Evolutionary conservation across 139 green algal species (phyloP).

Genomic region (Spirogloea muscicola): DNA sequence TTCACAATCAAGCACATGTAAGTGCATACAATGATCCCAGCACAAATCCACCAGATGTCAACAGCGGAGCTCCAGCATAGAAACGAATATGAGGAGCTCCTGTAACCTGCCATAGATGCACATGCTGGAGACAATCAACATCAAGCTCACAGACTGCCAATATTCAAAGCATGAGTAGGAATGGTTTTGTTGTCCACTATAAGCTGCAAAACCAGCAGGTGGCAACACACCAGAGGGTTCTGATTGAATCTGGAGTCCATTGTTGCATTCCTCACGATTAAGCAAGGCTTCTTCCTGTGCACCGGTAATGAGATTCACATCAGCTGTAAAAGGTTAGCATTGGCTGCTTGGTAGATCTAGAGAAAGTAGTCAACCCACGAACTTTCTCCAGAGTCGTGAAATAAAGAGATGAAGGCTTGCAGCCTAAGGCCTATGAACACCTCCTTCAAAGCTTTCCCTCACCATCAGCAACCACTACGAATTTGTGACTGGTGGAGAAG

Average conservation of each 20-base stretch:
- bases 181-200: not conserved
- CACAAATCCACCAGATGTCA: conserved; percentile 63
- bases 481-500: not conserved
- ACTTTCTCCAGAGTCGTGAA: not conserved
- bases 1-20: not conserved
- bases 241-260: conserved; percentile 59
- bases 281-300: conserved; percentile 16
- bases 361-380: not conserved
- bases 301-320: not conserved
- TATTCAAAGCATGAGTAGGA: not conserved
- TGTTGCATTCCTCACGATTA: conserved; percentile 13
- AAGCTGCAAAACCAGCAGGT: not conserved
- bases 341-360: not conserved
- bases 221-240: conserved; percentile 61
- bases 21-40: conserved; percentile 65
- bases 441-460: not conserved
- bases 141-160: not conserved
- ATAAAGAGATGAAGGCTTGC: not conserved
- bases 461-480: not conserved
- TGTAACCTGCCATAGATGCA: conserved; percentile 47
- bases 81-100: conserved; percentile 71
- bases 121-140: not conserved
- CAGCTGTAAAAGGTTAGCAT: not conserved
- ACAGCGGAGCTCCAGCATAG: conserved; percentile 79
- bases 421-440: not conserved